Conservation (phyloP, 2,329 filamentous ascomycete species). For the Aspergillus sp. region DNA sequence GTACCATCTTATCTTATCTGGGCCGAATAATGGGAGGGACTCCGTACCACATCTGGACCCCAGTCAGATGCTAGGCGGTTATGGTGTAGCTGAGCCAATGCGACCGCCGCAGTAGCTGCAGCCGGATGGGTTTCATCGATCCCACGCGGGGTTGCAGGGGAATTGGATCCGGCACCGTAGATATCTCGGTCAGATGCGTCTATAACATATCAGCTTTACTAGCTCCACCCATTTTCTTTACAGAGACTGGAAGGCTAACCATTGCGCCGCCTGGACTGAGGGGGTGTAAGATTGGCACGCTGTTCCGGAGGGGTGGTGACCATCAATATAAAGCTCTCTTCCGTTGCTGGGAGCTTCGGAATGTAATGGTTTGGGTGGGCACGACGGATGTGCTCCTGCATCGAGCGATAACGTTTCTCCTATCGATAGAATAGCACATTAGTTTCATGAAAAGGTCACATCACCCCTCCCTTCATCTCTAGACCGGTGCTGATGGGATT, state of each 20-base stretch:
- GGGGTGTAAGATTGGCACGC: conserved; percentile 55
- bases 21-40: conserved; percentile 17
- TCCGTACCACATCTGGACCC: conserved; percentile 72
- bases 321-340: conserved; percentile 97
- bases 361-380: conserved; percentile 98
- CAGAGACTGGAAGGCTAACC: conserved; percentile 31
- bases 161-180: conserved; percentile 65
- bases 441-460: conserved; percentile 14
- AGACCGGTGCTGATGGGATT: neutral
- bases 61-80: conserved; percentile 74
- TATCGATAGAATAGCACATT: conserved; percentile 40
- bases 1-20: neutral
- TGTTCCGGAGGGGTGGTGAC: conserved; percentile 84
- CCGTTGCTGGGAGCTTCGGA: conserved; percentile 93
- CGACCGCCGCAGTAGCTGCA: conserved; percentile 78
- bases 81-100: conserved; percentile 79
- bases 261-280: conserved; percentile 39
- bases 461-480: neutral
- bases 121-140: conserved; percentile 67
- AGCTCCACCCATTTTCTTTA: conserved; percentile 4
- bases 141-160: conserved; percentile 66
- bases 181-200: conserved; percentile 64
- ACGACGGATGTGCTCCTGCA: conserved; percentile 98
- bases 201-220: conserved; percentile 11
- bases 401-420: conserved; percentile 96